Base-by-base conservation (phyloP, 331 rosid genomes). In the Pyracantha coccinea region DNA sequence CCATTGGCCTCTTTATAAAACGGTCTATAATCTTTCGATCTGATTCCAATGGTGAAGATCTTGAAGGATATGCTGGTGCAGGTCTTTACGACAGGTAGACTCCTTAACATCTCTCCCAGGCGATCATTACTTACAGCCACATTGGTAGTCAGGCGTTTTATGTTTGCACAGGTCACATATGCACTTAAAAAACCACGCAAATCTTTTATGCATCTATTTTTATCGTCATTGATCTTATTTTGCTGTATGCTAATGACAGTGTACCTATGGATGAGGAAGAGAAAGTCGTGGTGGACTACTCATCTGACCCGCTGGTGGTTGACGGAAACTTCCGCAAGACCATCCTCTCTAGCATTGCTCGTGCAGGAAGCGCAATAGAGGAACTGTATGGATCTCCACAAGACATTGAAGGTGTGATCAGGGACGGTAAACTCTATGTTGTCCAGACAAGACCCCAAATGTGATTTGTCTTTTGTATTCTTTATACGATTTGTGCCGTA, bases 1-100 rank as follows among this genome's bases (percentile, higher is more conserved):
- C 97, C 66, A 32, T 94, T 44, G 99, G 97, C 73, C 93, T 94
- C 72, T 94, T 86, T 73, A 92, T 94, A 41, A 85, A 80, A 84
- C 83, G 60, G 35, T 90, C 99, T 29, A 89, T 92, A 63, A 94
- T 94, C 84, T 94, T 94, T 74, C 92, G 99, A 72, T 94, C 99
- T 4, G 99, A 94, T 80, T 94, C 97, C 83, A 94, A 94, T 32
- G 99, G 99, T 47, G 99, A 94, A 88, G 99, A 94, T 82, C 96
- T 94, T 4, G 99, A 92, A 85, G 99, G 99, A 41, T 94, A 94
- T 86, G 99, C 99, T 29, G 99, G 99, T 80, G 99, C 99, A 11
- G 99, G 97, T 32, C 97, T 94, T 75, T 94, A 94, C 69, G 99
- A 94, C 89, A 94, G 99, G 99, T 94, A 82, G 63, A 67, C 27